A percentile compares a stretch with the other conserved stretches of the same genome.
These are phyloP conservation scores for Myxozyma neglecta DNA, from an alignment of 805 yeast genomes.

Conservation along the genomic window DNA sequence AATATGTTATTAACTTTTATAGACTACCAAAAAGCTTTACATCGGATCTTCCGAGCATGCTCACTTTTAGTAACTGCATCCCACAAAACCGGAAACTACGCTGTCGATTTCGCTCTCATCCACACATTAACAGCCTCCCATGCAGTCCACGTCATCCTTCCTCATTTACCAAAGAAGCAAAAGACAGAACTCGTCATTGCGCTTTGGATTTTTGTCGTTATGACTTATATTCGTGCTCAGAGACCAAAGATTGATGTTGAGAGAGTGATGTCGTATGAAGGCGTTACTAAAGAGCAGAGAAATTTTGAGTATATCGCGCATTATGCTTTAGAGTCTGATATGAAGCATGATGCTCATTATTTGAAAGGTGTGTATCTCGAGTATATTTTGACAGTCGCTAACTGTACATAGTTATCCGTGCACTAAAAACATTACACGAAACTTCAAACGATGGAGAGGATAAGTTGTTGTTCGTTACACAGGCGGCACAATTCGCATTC, in stretches of 20 bases:
- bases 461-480: constrained; percentile 4
- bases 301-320: constrained; percentile 27
- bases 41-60: constrained; percentile 29
- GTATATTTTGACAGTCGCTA: background rate
- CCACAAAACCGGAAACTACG: constrained; percentile 31
- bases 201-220: constrained; percentile 29
- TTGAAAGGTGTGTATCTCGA: constrained; percentile 24
- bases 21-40: constrained; percentile 26
- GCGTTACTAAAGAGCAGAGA: constrained; percentile 9
- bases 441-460: background rate
- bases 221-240: constrained; percentile 15
- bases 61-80: constrained; percentile 33
- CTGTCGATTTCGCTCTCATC: constrained; percentile 36
- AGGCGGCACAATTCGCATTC: constrained; percentile 15
- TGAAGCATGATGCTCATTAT: constrained; percentile 27
- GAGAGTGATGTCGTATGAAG: constrained; percentile 7
- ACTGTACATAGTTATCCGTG: constrained; percentile 16
- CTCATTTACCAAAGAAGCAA: constrained; percentile 10
- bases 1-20: too few relatives aligned
- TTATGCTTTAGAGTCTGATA: constrained; percentile 17
- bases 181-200: constrained; percentile 13
- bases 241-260: constrained; percentile 15
- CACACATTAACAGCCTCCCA: constrained; percentile 38
- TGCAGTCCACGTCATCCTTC: constrained; percentile 29
- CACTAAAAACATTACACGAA: constrained; percentile 17